Evolutionary conservation across 805 yeast genomes (phyloP).

Genomic region (Kluyveromyces dobzhanskii): DNA sequence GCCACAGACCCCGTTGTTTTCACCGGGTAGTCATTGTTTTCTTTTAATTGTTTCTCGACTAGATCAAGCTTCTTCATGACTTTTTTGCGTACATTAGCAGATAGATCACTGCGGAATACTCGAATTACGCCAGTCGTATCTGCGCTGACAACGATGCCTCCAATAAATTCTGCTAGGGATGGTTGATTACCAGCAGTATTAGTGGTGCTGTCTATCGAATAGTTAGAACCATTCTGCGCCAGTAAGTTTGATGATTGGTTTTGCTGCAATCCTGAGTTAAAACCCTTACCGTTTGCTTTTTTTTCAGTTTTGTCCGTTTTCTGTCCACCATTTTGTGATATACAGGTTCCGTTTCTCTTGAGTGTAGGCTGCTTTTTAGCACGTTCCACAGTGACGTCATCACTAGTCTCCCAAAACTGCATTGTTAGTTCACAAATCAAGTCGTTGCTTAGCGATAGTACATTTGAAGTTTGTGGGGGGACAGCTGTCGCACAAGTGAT

Average conservation of each 20-base stretch:
- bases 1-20: not conserved
- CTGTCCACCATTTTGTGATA: slow-evolving; percentile 15
- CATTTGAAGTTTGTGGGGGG: slow-evolving; percentile 56
- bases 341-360: not conserved
- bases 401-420: slow-evolving; percentile 17
- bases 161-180: slow-evolving; percentile 27
- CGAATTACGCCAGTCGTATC: slow-evolving; percentile 68
- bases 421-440: slow-evolving; percentile 57
- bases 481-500: slow-evolving; percentile 76
- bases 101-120: slow-evolving; percentile 74
- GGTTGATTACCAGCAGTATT: slow-evolving; percentile 8
- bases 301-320: slow-evolving; percentile 5
- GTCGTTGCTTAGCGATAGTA: slow-evolving; percentile 68
- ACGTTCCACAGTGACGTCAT: slow-evolving; percentile 7
- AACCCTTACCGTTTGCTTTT: not conserved
- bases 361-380: not conserved
- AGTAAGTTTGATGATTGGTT: no score
- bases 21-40: not conserved
- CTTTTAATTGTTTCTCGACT: not conserved
- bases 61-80: slow-evolving; percentile 20
- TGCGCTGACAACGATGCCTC: slow-evolving; percentile 59
- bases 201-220: not conserved
- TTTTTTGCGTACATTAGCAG: slow-evolving; percentile 37
- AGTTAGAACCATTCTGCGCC: not conserved
- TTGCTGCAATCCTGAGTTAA: no score